Percentiles rank a stretch among this genome's conserved stretches.
These are phyloP conservation scores for Beverwykella pulmonaria DNA, from an alignment of 495 filamentous ascomycete species.

Conservation along the genomic window DNA sequence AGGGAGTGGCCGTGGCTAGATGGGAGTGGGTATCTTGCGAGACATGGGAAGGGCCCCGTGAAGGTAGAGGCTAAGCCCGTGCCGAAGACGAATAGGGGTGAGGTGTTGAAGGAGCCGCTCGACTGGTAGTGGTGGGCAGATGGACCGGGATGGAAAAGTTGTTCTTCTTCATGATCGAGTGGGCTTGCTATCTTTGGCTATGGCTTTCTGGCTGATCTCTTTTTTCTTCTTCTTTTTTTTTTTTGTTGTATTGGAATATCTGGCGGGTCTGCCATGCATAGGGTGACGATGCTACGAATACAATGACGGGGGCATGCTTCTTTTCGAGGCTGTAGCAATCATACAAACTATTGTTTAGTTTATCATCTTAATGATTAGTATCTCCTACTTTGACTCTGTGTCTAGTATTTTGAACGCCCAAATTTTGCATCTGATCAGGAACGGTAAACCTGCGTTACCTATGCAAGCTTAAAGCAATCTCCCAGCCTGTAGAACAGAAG, in stretches of 20 bases:
- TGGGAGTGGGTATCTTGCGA: constrained; percentile 79
- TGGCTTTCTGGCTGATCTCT: not conserved
- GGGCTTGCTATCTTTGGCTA: not conserved
- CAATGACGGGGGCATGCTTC: not conserved
- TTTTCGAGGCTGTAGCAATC: not conserved
- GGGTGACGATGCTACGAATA: not conserved
- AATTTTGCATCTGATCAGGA: not conserved
- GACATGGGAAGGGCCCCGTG: constrained; percentile 63
- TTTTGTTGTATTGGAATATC: not conserved
- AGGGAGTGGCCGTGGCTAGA: constrained; percentile 89
- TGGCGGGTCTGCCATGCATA: not conserved
- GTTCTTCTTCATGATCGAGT: not conserved
- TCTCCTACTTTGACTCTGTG: too few relatives aligned
- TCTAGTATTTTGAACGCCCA: not conserved
- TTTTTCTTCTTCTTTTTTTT: not conserved
- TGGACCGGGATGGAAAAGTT: not conserved
- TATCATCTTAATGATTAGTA: too few relatives aligned
- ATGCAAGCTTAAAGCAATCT: not conserved
- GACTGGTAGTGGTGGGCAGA: constrained; percentile 68
- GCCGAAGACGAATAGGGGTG: constrained; percentile 87
- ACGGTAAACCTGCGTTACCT: not conserved
- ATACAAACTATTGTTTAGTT: too few relatives aligned
- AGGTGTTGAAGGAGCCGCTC: constrained; percentile 80
- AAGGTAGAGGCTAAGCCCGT: constrained; percentile 82
- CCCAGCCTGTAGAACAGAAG: not conserved